phyloP scores from a whole-genome alignment of 2,329 filamentous ascomycete species.

The Penicillium sp. region DNA sequence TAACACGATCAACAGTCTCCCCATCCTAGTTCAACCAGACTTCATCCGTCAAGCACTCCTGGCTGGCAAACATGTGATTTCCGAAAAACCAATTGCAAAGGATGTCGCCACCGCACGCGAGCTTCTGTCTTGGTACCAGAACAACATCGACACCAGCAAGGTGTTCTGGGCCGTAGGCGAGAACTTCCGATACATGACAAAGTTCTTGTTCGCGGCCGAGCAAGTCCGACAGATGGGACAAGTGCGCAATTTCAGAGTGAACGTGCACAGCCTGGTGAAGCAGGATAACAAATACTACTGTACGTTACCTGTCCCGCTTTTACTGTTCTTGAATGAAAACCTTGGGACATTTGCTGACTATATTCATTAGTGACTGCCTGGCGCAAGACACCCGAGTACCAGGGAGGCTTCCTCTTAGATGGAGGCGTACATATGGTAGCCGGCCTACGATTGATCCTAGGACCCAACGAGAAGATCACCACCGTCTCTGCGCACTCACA shows the following conservation, averaged over 20 bases:
- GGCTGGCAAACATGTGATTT: conserved; percentile 57
- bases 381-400: conserved; percentile 57
- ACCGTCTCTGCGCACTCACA: conserved; percentile 51
- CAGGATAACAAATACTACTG: conserved; percentile 56
- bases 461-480: conserved; percentile 43
- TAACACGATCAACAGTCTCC: conserved; percentile 40
- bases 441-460: conserved; percentile 51
- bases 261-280: conserved; percentile 46
- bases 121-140: conserved; percentile 53
- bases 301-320: conserved; percentile 23
- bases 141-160: conserved; percentile 40
- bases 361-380: conserved; percentile 43
- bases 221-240: conserved; percentile 50
- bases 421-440: conserved; percentile 59
- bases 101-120: conserved; percentile 53
- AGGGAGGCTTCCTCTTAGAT: conserved; percentile 61
- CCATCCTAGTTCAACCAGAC: conserved; percentile 53
- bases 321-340: not conserved
- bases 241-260: conserved; percentile 52
- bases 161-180: conserved; percentile 54
- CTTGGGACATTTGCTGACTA: not conserved
- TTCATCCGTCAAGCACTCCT: conserved; percentile 51
- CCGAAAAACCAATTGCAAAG: conserved; percentile 59
- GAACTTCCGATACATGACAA: conserved; percentile 57
- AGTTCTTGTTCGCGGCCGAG: conserved; percentile 48